Evolutionary conservation across 177 flowering plant genomes (phyloP).

Genomic region (Vitis hybrid): DNA sequence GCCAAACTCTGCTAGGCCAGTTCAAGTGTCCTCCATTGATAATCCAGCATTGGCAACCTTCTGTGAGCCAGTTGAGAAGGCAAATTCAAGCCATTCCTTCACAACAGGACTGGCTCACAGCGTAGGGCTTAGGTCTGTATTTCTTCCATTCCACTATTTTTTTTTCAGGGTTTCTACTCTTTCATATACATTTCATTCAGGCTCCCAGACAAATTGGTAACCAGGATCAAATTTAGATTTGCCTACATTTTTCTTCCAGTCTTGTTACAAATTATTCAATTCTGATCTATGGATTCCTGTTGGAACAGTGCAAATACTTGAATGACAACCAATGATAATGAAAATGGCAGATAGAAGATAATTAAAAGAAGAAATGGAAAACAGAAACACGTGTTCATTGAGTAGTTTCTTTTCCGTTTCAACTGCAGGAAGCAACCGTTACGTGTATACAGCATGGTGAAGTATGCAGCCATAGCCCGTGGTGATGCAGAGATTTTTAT

Average conservation of each 20-base stretch:
- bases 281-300: neutral
- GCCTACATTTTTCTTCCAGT: neutral
- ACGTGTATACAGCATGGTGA: conserved; percentile 87
- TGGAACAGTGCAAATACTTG: too few species aligned
- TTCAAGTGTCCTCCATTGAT: conserved; percentile 68
- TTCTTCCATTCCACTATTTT: conserved; percentile 2
- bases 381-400: neutral
- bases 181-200: neutral
- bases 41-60: conserved; percentile 89
- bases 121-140: conserved; percentile 71
- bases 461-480: conserved; percentile 89
- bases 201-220: neutral
- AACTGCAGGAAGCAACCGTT: conserved; percentile 73
- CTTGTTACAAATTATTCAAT: neutral
- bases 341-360: neutral
- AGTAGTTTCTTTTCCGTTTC: conserved; percentile 1
- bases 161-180: neutral
- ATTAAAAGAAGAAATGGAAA: neutral
- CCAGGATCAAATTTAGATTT: neutral
- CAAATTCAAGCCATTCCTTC: conserved; percentile 83
- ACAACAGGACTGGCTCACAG: conserved; percentile 83
- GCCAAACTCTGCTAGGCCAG: conserved; percentile 57
- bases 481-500: conserved; percentile 91
- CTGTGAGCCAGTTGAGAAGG: conserved; percentile 89
- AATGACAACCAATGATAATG: too few species aligned